Conservation (phyloP, 768 basidiomycete genomes). For the Hypholoma sublateritium region DNA sequence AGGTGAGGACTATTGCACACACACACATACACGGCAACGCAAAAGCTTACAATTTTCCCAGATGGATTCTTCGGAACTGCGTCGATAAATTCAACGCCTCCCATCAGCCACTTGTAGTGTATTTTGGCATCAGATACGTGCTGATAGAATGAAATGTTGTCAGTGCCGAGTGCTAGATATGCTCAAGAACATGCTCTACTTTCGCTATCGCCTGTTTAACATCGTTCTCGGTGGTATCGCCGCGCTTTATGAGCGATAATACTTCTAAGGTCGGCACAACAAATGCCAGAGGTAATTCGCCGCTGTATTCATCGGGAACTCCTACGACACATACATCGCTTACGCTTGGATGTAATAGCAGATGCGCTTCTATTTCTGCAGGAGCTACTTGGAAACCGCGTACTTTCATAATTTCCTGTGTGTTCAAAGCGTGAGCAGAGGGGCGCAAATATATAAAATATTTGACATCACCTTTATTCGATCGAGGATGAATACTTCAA, state of each 20-base stretch:
- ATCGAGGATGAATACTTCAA: conserved; percentile 70
- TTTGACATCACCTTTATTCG: conserved; percentile 59
- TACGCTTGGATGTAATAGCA: conserved; percentile 61
- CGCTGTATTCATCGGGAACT: conserved; percentile 70
- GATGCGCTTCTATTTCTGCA: conserved; percentile 66
- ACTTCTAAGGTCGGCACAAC: conserved; percentile 51
- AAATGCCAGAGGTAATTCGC: conserved; percentile 74
- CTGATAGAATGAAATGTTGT: conserved; percentile 24
- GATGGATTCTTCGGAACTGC: conserved; percentile 69
- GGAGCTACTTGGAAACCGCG: conserved; percentile 61
- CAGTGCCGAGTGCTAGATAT: neutral
- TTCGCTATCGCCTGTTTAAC: conserved; percentile 52
- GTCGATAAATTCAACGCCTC: conserved; percentile 64
- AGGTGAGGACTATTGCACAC: neutral
- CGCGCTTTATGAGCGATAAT: conserved; percentile 32
- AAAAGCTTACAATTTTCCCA: conserved; percentile 56
- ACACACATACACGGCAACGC: neutral
- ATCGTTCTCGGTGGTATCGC: conserved; percentile 31
- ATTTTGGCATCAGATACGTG: conserved; percentile 59
- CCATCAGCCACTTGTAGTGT: conserved; percentile 59
- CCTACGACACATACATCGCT: conserved; percentile 65
- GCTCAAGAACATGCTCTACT: conserved; percentile 33
- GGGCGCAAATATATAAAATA: neutral
- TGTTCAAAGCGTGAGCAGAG: neutral
- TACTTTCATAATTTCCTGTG: conserved; percentile 72